Evolutionary conservation across 148 eudicot genomes (phyloP).

Genomic region (Mesembryanthemum crystallinum): DNA sequence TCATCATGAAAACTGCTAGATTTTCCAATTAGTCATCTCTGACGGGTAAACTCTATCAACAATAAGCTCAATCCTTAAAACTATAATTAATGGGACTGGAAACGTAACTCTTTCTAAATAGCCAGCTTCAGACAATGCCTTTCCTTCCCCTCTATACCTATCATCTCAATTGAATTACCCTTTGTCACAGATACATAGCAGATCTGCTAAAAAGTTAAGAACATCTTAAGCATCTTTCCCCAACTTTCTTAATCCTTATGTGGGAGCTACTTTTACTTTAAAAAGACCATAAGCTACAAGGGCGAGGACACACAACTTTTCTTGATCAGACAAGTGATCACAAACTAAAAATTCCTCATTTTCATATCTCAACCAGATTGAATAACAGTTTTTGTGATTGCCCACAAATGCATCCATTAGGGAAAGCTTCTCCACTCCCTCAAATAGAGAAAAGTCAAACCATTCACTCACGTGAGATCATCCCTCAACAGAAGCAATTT

Average conservation of each 20-base stretch:
- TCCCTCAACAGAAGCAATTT: no score
- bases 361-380: no score
- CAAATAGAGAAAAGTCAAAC: no score
- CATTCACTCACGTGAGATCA: no score
- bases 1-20: neutral
- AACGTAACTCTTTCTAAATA: neutral
- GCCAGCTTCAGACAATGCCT: neutral
- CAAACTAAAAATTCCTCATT: neutral
- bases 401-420: no score
- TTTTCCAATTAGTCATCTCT: neutral
- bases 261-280: neutral
- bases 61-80: neutral
- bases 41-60: neutral
- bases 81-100: neutral
- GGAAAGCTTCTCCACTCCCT: no score
- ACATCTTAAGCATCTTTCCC: neutral
- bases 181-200: neutral
- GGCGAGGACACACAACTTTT: neutral
- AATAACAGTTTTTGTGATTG: no score
- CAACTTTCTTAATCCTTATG: neutral
- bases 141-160: neutral
- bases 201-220: neutral
- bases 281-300: neutral
- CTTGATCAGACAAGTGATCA: neutral
- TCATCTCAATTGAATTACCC: neutral